A percentile compares a stretch with the other conserved stretches of the same genome.
Conservation (phyloP, 805 yeast species). For the Cyberlindnera amylophila region DNA sequence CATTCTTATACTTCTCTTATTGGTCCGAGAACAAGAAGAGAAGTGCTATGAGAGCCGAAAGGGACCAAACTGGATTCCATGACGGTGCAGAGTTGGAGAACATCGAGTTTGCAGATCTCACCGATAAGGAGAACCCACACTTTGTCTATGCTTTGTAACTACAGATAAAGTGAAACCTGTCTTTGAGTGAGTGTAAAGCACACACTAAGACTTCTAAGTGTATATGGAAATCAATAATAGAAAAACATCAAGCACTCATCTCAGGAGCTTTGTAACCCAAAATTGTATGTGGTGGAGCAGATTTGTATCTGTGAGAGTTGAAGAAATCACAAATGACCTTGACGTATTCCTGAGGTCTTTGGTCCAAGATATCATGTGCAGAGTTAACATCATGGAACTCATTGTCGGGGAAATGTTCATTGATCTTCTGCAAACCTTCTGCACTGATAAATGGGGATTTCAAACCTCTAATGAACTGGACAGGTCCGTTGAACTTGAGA, state of each 20-base stretch:
- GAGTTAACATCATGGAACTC: slow-evolving; percentile 25
- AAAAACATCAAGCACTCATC: slow-evolving; percentile 4
- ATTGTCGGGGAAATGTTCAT: slow-evolving; percentile 27
- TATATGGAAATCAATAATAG: too few relatives aligned
- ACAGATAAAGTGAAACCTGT: too few relatives aligned
- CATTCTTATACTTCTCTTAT: not conserved
- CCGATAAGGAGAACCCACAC: not conserved
- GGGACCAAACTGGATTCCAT: not conserved
- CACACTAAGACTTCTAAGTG: too few relatives aligned
- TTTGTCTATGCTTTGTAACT: not conserved
- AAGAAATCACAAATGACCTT: slow-evolving; percentile 28
- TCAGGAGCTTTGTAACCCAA: slow-evolving; percentile 8
- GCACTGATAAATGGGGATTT: slow-evolving; percentile 25
- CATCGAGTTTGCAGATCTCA: not conserved
- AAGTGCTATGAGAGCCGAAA: not conserved
- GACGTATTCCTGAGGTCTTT: slow-evolving; percentile 34
- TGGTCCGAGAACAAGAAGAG: not conserved
- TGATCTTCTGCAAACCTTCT: slow-evolving; percentile 20
- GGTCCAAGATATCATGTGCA: slow-evolving; percentile 38
- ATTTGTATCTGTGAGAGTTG: slow-evolving; percentile 19
- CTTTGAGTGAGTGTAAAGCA: too few relatives aligned
- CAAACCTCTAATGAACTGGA: slow-evolving; percentile 25
- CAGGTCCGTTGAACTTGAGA: slow-evolving; percentile 20
- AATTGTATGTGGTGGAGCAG: slow-evolving; percentile 13
- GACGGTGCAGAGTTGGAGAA: not conserved